Conservation (phyloP, 768 basidiomycete genomes). For the Chalciporus pseudorubinellus region DNA sequence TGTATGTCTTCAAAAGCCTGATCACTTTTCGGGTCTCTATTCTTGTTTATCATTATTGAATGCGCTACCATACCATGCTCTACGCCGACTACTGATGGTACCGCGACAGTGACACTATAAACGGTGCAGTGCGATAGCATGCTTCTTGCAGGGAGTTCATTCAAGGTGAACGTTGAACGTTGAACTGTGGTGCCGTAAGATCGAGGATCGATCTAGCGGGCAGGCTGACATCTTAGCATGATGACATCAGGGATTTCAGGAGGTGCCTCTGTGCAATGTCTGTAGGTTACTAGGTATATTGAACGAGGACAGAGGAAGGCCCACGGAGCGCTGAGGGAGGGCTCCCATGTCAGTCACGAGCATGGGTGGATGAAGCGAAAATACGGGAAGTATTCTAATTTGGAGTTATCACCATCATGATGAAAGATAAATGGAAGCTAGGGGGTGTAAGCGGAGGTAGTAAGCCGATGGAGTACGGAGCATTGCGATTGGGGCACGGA, state of each 20-base stretch:
- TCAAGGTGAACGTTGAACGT: not conserved
- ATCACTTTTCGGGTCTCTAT: not conserved
- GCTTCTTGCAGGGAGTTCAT: not conserved
- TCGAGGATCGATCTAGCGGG: too few relatives aligned
- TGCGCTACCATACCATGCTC: too few relatives aligned
- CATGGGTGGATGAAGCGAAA: too few relatives aligned
- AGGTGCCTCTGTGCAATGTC: not conserved
- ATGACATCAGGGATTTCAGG: not conserved
- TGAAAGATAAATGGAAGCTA: not conserved
- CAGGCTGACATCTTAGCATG: too few relatives aligned
- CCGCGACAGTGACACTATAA: not conserved
- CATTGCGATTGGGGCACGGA: not conserved
- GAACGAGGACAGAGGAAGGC: not conserved
- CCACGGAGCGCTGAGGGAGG: too few relatives aligned
- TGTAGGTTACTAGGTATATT: not conserved
- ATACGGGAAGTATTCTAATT: not conserved
- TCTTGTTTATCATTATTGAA: too few relatives aligned
- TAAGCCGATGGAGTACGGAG: too few relatives aligned
- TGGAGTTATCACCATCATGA: not conserved
- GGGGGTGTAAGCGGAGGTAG: not conserved
- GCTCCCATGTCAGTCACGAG: too few relatives aligned
- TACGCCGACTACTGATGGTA: not conserved
- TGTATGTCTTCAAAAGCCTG: not conserved
- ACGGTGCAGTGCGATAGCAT: not conserved
- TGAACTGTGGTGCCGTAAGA: too few relatives aligned